Percentiles rank a stretch among this genome's conserved stretches.
Evolutionary conservation across 1,284 basidiomycete species (phyloP).

Genomic region (Melampsora larici-populina): DNA sequence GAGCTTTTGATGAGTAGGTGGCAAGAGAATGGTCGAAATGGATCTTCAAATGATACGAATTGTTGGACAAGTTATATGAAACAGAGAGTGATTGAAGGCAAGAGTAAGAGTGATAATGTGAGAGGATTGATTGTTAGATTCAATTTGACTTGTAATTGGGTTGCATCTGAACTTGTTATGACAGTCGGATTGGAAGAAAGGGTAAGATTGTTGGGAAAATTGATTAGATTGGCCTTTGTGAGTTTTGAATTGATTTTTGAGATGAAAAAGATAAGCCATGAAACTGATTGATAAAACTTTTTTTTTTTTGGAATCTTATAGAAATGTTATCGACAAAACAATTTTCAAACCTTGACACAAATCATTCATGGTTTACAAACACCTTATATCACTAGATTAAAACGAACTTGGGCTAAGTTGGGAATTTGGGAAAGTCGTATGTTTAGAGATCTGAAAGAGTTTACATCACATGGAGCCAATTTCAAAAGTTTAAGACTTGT

Average conservation of each 20-base stretch:
- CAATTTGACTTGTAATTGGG: conserved; percentile 78
- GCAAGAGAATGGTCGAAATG: conserved; percentile 48
- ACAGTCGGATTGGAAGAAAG: conserved; percentile 60
- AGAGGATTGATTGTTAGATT: conserved; percentile 78
- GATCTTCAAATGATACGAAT: conserved; percentile 63
- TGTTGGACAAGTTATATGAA: conserved; percentile 81
- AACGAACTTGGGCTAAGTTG: conserved; percentile 66
- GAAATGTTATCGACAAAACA: conserved; percentile 78
- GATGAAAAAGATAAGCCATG: background rate
- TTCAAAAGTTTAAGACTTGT: conserved; percentile 69
- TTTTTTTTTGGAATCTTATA: conserved; percentile 53
- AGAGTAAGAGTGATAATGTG: conserved; percentile 57
- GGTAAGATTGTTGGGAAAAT: conserved; percentile 67
- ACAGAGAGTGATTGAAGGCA: conserved; percentile 64
- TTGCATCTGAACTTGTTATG: conserved; percentile 64
- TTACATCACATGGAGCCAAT: conserved; percentile 66
- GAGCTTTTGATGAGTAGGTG: conserved; percentile 65
- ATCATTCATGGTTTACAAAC: conserved; percentile 74
- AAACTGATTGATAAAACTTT: conserved; percentile 15
- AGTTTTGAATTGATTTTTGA: conserved; percentile 51
- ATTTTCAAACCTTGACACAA: conserved; percentile 75
- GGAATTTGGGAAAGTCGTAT: conserved; percentile 72
- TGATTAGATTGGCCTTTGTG: conserved; percentile 82
- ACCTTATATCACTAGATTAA: conserved; percentile 70
- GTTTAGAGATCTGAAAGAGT: conserved; percentile 69